Evolutionary conservation across 805 yeast genomes (phyloP), one percentile per base, ranked within the genome.

Genomic region (Candida adriatica): DNA sequence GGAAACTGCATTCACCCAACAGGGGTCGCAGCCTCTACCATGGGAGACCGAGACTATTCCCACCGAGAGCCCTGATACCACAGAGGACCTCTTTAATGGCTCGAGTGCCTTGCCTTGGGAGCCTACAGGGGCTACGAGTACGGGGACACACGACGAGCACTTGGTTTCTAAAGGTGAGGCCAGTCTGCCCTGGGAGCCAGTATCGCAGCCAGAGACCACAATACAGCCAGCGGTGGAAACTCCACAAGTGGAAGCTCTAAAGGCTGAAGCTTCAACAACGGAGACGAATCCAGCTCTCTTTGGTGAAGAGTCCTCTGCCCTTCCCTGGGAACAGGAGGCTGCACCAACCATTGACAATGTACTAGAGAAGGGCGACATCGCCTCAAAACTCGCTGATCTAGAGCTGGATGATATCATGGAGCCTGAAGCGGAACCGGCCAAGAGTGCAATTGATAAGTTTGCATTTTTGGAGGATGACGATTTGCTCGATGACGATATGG

Each of bases 401-500:
- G n/a, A n/a, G n/a, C n/a, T n/a, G n/a, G n/a, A n/a, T n/a, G n/a
- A n/a, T n/a, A n/a, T n/a, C n/a, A n/a, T n/a, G n/a, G n/a, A n/a
- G n/a, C n/a, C n/a, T n/a, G n/a, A 28, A 17, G 21, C 8, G 13
- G 15, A 8, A 3, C 5, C 28, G 9, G 25, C 18, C 14, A 21
- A 28, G 13, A 13, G 29, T 10, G 28, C 3, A 10, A 16, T 11
- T 7, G 26, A 31, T 18, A 45, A 43, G 29, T 38, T 43, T 27
- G 39, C 44, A 5, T 38, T 39, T 22, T 25, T 43, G 14, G 44
- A 41, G 15, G 37, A 37, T 24, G 49, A 43, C 27, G 46, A 45
- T 4, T 8, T 42, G 16, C 37, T 36, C 9, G 48, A 43, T 14
- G 48, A 45, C 14, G 45, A 38, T n/a, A n/a, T n/a, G n/a, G n/a